These are phyloP conservation scores for Hymenoscyphus occultus DNA, from an alignment of 2,329 filamentous ascomycete genomes.

Conservation along the genomic window DNA sequence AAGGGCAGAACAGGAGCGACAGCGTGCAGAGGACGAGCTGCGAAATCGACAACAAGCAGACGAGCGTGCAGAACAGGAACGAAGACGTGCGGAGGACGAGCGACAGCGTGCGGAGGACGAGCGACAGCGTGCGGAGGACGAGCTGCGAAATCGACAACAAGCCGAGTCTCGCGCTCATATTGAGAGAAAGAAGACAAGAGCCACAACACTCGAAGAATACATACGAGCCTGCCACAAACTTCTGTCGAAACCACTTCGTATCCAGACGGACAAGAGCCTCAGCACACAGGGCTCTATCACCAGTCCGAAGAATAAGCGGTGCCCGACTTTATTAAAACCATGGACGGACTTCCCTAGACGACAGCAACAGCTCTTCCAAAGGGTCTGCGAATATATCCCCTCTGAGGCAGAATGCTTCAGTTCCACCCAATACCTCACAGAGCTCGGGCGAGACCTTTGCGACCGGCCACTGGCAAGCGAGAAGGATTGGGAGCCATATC, in stretches of 20 bases:
- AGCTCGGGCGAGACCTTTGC: conserved; percentile 23
- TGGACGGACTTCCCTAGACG: conserved; percentile 24
- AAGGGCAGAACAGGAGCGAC: no score
- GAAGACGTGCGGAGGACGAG: conserved; percentile 15
- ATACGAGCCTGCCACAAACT: conserved; percentile 21
- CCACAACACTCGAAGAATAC: conserved; percentile 25
- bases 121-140: no score
- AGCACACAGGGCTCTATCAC: conserved; percentile 28
- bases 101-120: no score
- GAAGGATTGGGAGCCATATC: conserved; percentile 33
- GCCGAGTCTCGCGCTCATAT: conserved; percentile 14
- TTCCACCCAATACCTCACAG: conserved; percentile 28
- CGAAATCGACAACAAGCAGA: no score
- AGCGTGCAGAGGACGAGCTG: no score
- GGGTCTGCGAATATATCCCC: conserved; percentile 22
- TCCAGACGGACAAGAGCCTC: conserved; percentile 29
- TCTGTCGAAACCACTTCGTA: conserved; percentile 26
- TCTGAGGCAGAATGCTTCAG: conserved; percentile 23
- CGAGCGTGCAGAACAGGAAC: conserved; percentile 16
- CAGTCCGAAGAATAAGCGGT: conserved; percentile 26
- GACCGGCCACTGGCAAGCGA: conserved; percentile 32
- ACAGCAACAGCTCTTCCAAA: conserved; percentile 24
- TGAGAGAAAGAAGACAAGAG: conserved; percentile 22
- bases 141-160: conserved; percentile 9
- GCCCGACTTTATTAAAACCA: conserved; percentile 25